These are phyloP conservation scores for Coniochaeta sp. DNA, from an alignment of 2,329 filamentous ascomycete genomes.

Conservation along the genomic window DNA sequence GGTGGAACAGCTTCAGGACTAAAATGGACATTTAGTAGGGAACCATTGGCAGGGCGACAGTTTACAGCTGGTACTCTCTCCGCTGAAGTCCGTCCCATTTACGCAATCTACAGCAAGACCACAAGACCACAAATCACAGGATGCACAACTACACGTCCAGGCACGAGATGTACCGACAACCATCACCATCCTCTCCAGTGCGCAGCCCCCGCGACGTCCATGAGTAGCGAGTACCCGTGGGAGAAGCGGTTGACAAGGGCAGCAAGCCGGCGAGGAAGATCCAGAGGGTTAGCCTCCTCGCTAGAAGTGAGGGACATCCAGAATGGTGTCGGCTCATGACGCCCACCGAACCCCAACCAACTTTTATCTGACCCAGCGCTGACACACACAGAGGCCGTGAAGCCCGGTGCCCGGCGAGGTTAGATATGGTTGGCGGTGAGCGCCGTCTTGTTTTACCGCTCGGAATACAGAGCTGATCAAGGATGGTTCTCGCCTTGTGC, in stretches of 20 bases:
- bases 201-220: slow-evolving; percentile 5
- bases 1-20: neutral
- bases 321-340: neutral
- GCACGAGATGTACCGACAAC: slow-evolving; percentile 16
- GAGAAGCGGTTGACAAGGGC: slow-evolving; percentile 23
- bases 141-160: neutral
- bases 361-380: neutral
- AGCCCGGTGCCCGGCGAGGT: slow-evolving; percentile 4
- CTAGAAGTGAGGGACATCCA: neutral
- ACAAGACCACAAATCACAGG: neutral
- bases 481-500: slow-evolving; percentile 68
- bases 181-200: slow-evolving; percentile 12
- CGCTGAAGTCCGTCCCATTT: neutral
- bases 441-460: slow-evolving; percentile 52
- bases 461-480: slow-evolving; percentile 68
- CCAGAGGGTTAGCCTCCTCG: slow-evolving; percentile 15
- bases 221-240: slow-evolving; percentile 4
- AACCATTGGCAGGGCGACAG: too few relatives aligned
- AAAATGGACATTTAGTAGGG: too few relatives aligned
- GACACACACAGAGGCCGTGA: slow-evolving; percentile 1
- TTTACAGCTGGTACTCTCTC: neutral
- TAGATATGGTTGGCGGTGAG: slow-evolving; percentile 6
- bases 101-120: neutral
- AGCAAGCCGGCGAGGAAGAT: slow-evolving; percentile 31
- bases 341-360: slow-evolving; percentile 1